Evolutionary conservation across 352 stramenopile species (phyloP).

Genomic region (Elongisporangium anandrum): DNA sequence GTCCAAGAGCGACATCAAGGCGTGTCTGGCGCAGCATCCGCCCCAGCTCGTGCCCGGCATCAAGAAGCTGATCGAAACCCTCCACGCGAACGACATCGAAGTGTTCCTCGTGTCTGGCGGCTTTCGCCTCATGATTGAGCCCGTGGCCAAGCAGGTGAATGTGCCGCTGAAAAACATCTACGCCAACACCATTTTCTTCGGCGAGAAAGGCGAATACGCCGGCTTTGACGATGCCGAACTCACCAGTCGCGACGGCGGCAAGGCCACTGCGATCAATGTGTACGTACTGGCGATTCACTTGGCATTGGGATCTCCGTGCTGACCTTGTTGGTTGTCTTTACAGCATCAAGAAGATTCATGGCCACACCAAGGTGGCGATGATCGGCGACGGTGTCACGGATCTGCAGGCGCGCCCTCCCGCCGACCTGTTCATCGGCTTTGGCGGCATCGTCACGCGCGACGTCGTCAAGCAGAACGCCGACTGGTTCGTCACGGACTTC

Average conservation of each 20-base stretch:
- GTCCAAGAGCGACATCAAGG: conserved; percentile 81
- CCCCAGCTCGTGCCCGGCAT: conserved; percentile 88
- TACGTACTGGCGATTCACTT: conserved; percentile 11
- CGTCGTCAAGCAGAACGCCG: conserved; percentile 90
- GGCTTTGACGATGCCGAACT: conserved; percentile 95
- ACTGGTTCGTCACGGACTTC: conserved; percentile 98
- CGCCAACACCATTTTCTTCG: conserved; percentile 98
- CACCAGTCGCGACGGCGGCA: conserved; percentile 86
- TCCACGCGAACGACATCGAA: conserved; percentile 88
- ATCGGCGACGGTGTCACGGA: conserved; percentile 99
- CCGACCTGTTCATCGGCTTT: conserved; percentile 97
- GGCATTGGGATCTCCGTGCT: conserved; percentile 1
- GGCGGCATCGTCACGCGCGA: conserved; percentile 94
- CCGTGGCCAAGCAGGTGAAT: conserved; percentile 85
- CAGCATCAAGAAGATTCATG: conserved; percentile 88
- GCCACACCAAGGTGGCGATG: conserved; percentile 96
- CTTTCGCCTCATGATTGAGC: conserved; percentile 99
- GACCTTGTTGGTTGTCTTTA: conserved; percentile 11
- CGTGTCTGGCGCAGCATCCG: conserved; percentile 90
- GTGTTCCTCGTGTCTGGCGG: conserved; percentile 98
- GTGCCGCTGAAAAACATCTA: conserved; percentile 92
- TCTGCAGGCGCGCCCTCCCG: conserved; percentile 96
- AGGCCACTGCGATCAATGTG: conserved; percentile 74
- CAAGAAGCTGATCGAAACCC: conserved; percentile 83
- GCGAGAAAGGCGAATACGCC: conserved; percentile 82